Conservation (phyloP, 1,284 basidiomycete genomes). For the Tilletia caries region DNA sequence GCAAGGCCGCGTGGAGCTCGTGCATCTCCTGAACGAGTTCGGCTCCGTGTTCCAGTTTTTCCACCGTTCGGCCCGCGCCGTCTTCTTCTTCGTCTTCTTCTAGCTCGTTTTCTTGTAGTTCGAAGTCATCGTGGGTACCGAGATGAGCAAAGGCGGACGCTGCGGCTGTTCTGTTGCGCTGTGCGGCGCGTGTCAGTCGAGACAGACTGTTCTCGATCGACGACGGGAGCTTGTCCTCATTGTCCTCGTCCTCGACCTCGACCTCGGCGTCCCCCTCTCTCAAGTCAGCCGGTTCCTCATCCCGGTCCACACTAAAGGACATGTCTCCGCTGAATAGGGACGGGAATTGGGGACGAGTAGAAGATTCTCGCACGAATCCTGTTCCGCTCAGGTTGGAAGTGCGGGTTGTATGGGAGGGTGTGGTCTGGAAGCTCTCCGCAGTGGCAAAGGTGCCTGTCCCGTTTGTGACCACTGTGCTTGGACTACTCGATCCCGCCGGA, state of each 20-base stretch:
- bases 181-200: neutral
- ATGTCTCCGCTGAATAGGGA: neutral
- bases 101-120: neutral
- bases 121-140: too few relatives aligned
- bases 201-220: neutral
- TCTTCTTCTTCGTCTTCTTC: too few relatives aligned
- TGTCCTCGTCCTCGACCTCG: neutral
- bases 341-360: neutral
- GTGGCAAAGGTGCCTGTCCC: slow-evolving; percentile 4
- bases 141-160: neutral
- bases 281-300: neutral
- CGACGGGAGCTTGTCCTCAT: neutral
- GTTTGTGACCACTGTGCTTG: neutral
- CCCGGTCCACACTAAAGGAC: neutral
- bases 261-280: neutral
- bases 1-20: neutral
- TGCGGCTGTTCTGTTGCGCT: neutral
- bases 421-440: neutral
- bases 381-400: neutral
- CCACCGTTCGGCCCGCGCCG: neutral
- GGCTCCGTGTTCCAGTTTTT: neutral
- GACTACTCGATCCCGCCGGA: neutral
- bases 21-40: slow-evolving; percentile 6
- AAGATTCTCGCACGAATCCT: neutral
- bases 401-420: neutral